Conservation (phyloP, 176 grass and related monocot genomes). For the Stipa capillata region DNA sequence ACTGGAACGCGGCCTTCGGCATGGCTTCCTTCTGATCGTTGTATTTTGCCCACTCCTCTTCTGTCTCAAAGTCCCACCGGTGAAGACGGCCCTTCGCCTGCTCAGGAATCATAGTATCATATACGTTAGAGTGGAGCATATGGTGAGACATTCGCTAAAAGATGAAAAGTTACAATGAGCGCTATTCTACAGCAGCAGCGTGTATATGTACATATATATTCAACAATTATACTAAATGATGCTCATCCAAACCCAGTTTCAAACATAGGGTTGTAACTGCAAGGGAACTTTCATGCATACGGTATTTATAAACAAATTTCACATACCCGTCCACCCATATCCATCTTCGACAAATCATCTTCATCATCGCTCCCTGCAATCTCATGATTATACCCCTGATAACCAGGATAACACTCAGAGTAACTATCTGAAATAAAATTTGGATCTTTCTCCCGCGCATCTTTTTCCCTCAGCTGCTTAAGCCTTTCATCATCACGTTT, state of each 20-base stretch:
- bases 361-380: constrained; percentile 85
- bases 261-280: background rate
- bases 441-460: constrained; percentile 81
- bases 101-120: background rate
- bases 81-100: constrained; percentile 98
- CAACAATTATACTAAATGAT: background rate
- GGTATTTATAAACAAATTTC: constrained; percentile 3
- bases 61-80: constrained; percentile 96
- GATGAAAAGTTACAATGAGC: background rate
- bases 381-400: constrained; percentile 84
- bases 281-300: background rate
- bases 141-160: background rate
- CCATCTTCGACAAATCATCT: constrained; percentile 96
- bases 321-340: constrained; percentile 98
- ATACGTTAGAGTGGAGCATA: background rate
- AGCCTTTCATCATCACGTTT: constrained; percentile 89
- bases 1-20: constrained; percentile 98
- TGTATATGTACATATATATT: background rate
- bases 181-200: background rate
- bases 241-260: background rate
- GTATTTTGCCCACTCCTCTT: constrained; percentile 96
- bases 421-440: constrained; percentile 99
- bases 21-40: constrained; percentile 95
- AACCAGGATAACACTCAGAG: constrained; percentile 97
- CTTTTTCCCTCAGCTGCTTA: constrained; percentile 83